A percentile compares a stretch with the other conserved stretches of the same genome.
Conservation (phyloP, 495 filamentous ascomycete species). For the Paragyromitra xinjiangensis region DNA sequence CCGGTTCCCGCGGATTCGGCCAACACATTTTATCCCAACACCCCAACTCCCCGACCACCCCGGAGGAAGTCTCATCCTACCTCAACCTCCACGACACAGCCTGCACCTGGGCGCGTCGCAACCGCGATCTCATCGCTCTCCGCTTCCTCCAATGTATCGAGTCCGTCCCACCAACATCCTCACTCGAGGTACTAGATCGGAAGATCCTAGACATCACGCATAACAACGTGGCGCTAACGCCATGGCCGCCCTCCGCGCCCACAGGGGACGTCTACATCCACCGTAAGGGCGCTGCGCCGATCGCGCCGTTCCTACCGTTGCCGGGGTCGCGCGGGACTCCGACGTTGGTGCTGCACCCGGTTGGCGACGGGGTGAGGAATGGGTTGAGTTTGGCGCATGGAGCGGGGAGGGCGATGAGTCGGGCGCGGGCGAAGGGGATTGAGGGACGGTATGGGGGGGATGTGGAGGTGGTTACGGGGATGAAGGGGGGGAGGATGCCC, state of each 20-base stretch:
- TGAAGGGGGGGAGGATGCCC: conserved; percentile 48
- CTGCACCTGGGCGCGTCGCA: conserved; percentile 59
- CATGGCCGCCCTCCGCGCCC: conserved; percentile 56
- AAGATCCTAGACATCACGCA: conserved; percentile 60
- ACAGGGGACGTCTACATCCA: conserved; percentile 56
- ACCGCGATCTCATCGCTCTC: conserved; percentile 59
- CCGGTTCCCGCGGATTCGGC: conserved; percentile 60
- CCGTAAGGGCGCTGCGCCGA: conserved; percentile 61
- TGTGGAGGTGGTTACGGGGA: conserved; percentile 44
- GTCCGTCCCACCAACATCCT: conserved; percentile 37
- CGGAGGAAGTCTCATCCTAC: conserved; percentile 42
- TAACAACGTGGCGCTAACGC: conserved; percentile 57
- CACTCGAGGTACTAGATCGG: conserved; percentile 43
- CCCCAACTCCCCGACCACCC: conserved; percentile 16
- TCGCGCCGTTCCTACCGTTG: conserved; percentile 57
- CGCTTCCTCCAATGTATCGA: conserved; percentile 59
- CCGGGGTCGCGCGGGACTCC: conserved; percentile 60
- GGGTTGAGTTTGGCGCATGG: conserved; percentile 59
- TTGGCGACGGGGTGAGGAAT: conserved; percentile 54
- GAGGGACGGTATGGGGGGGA: conserved; percentile 47
- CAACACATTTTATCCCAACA: conserved; percentile 58
- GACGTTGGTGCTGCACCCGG: conserved; percentile 58
- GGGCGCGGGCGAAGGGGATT: conserved; percentile 54
- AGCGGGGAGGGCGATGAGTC: conserved; percentile 58
- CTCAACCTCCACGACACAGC: conserved; percentile 58